Percentiles rank a stretch among this genome's conserved stretches.
Evolutionary conservation across 805 yeast species (phyloP).

Genomic region (Candida khao-thaluensis): DNA sequence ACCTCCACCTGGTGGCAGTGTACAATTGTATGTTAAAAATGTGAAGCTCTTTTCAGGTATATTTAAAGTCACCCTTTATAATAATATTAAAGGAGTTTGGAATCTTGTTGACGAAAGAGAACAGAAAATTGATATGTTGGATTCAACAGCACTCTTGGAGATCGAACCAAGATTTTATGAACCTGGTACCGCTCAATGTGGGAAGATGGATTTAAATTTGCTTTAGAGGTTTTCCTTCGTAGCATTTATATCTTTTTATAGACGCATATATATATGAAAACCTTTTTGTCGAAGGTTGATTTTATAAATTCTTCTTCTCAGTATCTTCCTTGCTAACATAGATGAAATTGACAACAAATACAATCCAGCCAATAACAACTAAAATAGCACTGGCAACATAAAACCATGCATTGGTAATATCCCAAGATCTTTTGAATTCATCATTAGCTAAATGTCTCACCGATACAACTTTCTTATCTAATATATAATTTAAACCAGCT

Average conservation of each 20-base stretch:
- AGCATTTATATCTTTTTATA: not conserved
- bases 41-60: conserved; percentile 9
- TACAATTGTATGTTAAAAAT: conserved; percentile 13
- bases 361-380: conserved; percentile 74
- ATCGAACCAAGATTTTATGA: conserved; percentile 3
- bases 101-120: not conserved
- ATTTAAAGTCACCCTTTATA: not conserved
- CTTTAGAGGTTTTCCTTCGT: conserved; percentile 1
- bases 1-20: conserved; percentile 12
- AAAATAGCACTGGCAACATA: conserved; percentile 69
- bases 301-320: conserved; percentile 27
- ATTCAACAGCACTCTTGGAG: conserved; percentile 3
- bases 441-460: conserved; percentile 94
- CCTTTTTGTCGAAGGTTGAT: not conserved
- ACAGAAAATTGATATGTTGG: conserved; percentile 7
- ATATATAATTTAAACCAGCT: conserved; percentile 67
- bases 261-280: not conserved
- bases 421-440: conserved; percentile 91
- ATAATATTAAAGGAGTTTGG: conserved; percentile 3
- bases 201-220: conserved; percentile 1
- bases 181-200: conserved; percentile 7
- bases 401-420: conserved; percentile 90
- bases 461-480: conserved; percentile 68
- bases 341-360: conserved; percentile 68
- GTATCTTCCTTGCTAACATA: conserved; percentile 34